These are phyloP conservation scores for Saccharomycopsis malanga DNA, from an alignment of 805 yeast species.

Conservation along the genomic window DNA sequence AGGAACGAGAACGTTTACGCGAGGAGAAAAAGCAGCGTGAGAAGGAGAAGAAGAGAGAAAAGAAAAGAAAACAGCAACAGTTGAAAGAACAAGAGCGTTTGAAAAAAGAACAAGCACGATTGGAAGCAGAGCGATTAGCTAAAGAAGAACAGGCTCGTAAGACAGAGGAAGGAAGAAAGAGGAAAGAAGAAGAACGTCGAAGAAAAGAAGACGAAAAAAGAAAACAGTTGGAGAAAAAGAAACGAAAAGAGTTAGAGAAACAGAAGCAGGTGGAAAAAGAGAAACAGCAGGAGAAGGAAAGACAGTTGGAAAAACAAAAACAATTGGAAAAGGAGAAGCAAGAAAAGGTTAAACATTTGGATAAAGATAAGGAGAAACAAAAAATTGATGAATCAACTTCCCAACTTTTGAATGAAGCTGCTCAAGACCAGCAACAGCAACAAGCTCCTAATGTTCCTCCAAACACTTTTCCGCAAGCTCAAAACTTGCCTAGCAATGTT, in stretches of 20 bases:
- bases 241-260: conserved; percentile 10
- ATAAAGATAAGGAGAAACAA: not conserved
- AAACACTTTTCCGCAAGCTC: too few relatives aligned
- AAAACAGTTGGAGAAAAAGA: conserved; percentile 10
- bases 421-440: too few relatives aligned
- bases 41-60: conserved; percentile 19
- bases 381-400: too few relatives aligned
- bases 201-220: conserved; percentile 17
- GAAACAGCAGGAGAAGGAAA: conserved; percentile 10
- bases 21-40: conserved; percentile 21
- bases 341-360: not conserved
- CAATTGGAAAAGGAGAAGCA: conserved; percentile 1
- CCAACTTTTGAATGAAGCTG: too few relatives aligned
- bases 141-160: conserved; percentile 18
- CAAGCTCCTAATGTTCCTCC: too few relatives aligned
- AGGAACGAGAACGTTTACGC: conserved; percentile 16
- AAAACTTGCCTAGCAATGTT: too few relatives aligned
- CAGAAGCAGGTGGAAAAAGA: conserved; percentile 4
- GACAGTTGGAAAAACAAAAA: conserved; percentile 5
- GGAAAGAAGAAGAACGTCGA: conserved; percentile 19
- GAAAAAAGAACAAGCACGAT: conserved; percentile 17
- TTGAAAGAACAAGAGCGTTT: conserved; percentile 19
- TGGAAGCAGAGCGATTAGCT: conserved; percentile 15
- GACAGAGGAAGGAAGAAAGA: conserved; percentile 16
- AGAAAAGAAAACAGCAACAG: conserved; percentile 19